A percentile compares a stretch with the other conserved stretches of the same genome.
Conservation (phyloP, 768 basidiomycete species). For the Antrodiella citrinella region DNA sequence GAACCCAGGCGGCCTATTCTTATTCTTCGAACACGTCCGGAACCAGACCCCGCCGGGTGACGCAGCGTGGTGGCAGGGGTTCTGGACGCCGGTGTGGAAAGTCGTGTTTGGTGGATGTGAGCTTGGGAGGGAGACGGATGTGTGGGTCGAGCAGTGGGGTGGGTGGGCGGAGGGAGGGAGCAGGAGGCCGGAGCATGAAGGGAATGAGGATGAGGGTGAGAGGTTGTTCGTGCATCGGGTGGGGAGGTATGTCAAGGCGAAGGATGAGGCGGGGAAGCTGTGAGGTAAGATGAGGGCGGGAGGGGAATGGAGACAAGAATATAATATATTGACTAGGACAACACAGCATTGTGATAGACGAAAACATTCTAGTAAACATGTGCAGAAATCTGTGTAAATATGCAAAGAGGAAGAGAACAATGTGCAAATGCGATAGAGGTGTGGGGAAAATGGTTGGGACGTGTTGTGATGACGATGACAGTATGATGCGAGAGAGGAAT, state of each 20-base stretch:
- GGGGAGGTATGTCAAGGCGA: conserved; percentile 5
- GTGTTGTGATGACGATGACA: too few species aligned
- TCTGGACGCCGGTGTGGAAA: conserved; percentile 69
- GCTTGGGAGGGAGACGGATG: conserved; percentile 46
- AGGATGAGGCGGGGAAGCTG: background rate
- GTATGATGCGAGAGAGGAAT: too few species aligned
- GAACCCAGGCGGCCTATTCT: conserved; percentile 53
- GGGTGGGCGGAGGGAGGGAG: conserved; percentile 32
- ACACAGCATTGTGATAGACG: too few species aligned
- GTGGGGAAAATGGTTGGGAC: too few species aligned
- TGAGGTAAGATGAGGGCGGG: too few species aligned
- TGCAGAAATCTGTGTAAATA: too few species aligned
- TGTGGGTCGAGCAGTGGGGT: conserved; percentile 36
- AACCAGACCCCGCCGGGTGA: conserved; percentile 36
- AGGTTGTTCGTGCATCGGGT: conserved; percentile 2
- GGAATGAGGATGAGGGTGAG: conserved; percentile 20
- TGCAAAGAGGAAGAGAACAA: too few species aligned
- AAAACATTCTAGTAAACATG: too few species aligned
- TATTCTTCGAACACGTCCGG: conserved; percentile 65
- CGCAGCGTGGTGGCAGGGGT: conserved; percentile 63
- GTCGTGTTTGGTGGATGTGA: conserved; percentile 54
- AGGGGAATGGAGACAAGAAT: too few species aligned
- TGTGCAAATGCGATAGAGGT: too few species aligned
- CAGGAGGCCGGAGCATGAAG: conserved; percentile 28
- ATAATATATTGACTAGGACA: too few species aligned